These are phyloP conservation scores for Neofusicoccum sp. DNA, from an alignment of 2,329 filamentous ascomycete genomes.

Conservation along the genomic window DNA sequence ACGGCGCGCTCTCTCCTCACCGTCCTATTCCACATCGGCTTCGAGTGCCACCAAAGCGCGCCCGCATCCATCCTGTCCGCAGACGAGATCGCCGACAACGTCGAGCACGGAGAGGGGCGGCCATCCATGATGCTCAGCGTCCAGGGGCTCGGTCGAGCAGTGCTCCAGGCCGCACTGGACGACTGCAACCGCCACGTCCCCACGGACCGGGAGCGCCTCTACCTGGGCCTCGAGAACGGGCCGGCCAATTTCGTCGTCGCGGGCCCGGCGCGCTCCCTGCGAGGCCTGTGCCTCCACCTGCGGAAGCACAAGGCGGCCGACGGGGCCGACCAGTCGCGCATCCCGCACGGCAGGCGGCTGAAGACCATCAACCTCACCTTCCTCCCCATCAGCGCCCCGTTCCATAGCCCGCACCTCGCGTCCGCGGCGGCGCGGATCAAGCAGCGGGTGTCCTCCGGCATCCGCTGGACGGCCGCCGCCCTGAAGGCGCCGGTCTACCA, in stretches of 20 bases:
- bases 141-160: conserved; percentile 23
- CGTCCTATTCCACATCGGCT: conserved; percentile 38
- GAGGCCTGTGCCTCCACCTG: background rate
- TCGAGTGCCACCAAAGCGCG: conserved; percentile 26
- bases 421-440: background rate
- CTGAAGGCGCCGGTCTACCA: too few relatives aligned
- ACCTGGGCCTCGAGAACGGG: conserved; percentile 31
- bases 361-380: too few relatives aligned
- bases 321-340: conserved; percentile 24
- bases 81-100: conserved; percentile 15
- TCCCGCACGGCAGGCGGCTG: too few relatives aligned
- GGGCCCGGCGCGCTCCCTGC: conserved; percentile 30
- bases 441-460: background rate
- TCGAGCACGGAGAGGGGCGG: conserved; percentile 22
- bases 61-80: conserved; percentile 19
- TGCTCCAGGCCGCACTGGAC: conserved; percentile 24
- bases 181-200: conserved; percentile 27
- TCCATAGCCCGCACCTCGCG: conserved; percentile 39
- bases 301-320: background rate
- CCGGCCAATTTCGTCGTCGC: conserved; percentile 31
- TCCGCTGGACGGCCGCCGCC: too few relatives aligned
- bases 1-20: conserved; percentile 28
- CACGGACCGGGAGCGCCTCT: conserved; percentile 23
- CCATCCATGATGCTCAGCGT: conserved; percentile 33
- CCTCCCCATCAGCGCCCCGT: conserved; percentile 43